Evolutionary conservation across 1,139 yeast species (phyloP), one percentile per base, ranked within the genome.

Genomic region (Chernovozyma sophiae-reginae): DNA sequence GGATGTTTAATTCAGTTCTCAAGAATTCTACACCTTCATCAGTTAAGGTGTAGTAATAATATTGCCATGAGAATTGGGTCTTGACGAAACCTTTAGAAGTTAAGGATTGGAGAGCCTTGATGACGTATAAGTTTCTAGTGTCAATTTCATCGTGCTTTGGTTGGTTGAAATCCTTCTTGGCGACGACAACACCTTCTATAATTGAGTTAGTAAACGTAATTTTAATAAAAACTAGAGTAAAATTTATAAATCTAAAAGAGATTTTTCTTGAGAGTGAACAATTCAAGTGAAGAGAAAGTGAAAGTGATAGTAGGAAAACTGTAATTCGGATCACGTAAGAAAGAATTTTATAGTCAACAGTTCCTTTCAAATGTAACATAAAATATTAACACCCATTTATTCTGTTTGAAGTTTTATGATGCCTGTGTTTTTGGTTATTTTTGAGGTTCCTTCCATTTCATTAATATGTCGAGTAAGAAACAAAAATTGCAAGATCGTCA

Each of bases 11-110:
- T 86, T 90, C 95, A 68, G 86, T 87, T 79, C 97, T 86, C 71
- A 92, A 86, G 86, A 79, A 92, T 68, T 89, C 96, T 55, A 94
- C 94, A 82, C 99, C 99, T 76, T 86, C 96, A 71, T 94, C 97
- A 68, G 97, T 92, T 72, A 94, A 86, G 80, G 98, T 89, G 95
- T 94, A 94, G 96, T 92, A 94, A 80, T 92, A 94, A 83, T 87
- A 87, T 85, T 90, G 97, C 99, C 99, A 92, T 64, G 98, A 92
- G 85, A 92, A 92, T 77, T 90, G 97, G 63, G 99, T 92, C 86
- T 90, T 89, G 75, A 92, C 97, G 82, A 66, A 92, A 72, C 99
- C 99, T 78, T 84, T 89, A 56, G 98, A 92, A 68, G 96, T 89
- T 74, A 92, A 86, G 52, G 97, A 90, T 81, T 92, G 99, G 74